Evolutionary conservation across 148 eudicot genomes (phyloP), one percentile per base, ranked within the genome.

Genomic region (Rhododendron simsii): DNA sequence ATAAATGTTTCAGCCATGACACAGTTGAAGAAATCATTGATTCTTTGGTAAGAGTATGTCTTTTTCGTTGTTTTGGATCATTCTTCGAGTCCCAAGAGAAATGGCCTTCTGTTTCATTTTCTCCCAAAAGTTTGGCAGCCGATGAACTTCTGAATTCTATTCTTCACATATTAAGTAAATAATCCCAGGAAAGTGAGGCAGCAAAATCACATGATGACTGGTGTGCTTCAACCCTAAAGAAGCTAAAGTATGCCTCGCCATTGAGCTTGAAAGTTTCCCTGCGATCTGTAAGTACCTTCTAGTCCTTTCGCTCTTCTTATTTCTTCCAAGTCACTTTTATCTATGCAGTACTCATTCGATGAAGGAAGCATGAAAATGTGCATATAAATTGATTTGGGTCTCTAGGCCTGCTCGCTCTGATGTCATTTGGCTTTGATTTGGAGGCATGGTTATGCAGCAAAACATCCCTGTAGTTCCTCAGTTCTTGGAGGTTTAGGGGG

Each of bases 251-350:
- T 87, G 91, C 92, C 44, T 92, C 98, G 16, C 99, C 99, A 18
- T 91, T 95, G 91, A 92, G 99, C 92, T 92, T 96, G 92, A 96
- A 96, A 88, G 94, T 95, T 88, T 85, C 99, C 78, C 89, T 96
- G 86, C 88, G 93, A 95, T 93, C 98, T 41, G 99, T 96, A 79
- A 90, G 98, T 95, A 15, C 85, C 84, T 84, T 85, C 5, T 82
- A 55, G 47, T 87, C n/a, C 11, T 55, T 80, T 79, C 18, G 45
- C 41, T 41, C 10, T 8, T 75, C 37, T 79, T 53, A 15, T n/a
- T 51, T 80, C 51, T 28, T 14, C 21, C 51, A 69, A 23, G n/a
- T 16, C 47, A 65, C 11, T 69, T 74, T 80, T 33, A 26, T 80
- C 5, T 8, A 41, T 69, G 81, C 4, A 50, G 6, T 55, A 65